Conservation (phyloP, 805 yeast species). For the Saccharomyces eubayanus region DNA sequence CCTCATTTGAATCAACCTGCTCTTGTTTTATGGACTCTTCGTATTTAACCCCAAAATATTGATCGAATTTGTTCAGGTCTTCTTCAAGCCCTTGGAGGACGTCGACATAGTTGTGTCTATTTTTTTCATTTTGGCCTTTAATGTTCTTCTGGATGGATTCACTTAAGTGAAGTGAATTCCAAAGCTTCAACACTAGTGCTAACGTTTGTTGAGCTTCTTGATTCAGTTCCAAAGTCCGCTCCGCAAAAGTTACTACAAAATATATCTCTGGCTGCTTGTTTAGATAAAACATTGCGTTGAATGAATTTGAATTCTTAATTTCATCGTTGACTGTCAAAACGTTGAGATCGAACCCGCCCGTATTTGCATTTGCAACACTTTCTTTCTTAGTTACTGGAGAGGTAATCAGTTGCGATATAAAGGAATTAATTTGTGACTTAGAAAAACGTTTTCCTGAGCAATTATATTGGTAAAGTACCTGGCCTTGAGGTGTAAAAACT, state of each 20-base stretch:
- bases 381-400: slow-evolving; percentile 20
- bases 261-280: slow-evolving; percentile 29
- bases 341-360: not conserved
- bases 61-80: slow-evolving; percentile 34
- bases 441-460: slow-evolving; percentile 24
- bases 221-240: slow-evolving; percentile 35
- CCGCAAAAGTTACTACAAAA: slow-evolving; percentile 37
- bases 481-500: slow-evolving; percentile 26
- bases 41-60: slow-evolving; percentile 33
- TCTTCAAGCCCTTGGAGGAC: slow-evolving; percentile 25
- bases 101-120: slow-evolving; percentile 25
- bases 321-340: not conserved
- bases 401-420: slow-evolving; percentile 21
- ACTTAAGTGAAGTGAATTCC: slow-evolving; percentile 30
- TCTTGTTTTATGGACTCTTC: slow-evolving; percentile 12
- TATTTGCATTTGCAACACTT: slow-evolving; percentile 5
- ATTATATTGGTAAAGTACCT: slow-evolving; percentile 24
- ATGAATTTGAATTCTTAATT: slow-evolving; percentile 8
- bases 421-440: slow-evolving; percentile 24
- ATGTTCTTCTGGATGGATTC: slow-evolving; percentile 27
- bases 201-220: slow-evolving; percentile 38
- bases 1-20: not conserved
- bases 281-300: slow-evolving; percentile 21
- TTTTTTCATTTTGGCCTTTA: slow-evolving; percentile 23
- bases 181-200: slow-evolving; percentile 28